Base-by-base conservation (phyloP, 2,329 filamentous ascomycete genomes). In the Beauveria sp. region DNA sequence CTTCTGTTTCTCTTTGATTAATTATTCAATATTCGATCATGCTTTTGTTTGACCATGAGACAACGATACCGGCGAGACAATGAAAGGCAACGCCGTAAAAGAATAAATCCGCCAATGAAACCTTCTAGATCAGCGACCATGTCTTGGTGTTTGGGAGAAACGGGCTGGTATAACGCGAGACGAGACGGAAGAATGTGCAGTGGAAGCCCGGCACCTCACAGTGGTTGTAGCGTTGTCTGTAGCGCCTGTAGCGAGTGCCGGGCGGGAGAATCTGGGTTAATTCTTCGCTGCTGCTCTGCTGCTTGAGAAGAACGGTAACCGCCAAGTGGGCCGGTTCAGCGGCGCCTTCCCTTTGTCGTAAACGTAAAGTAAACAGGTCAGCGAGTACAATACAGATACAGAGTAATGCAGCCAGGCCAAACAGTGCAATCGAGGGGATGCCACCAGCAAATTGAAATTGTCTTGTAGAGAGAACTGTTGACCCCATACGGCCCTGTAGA, bases 301-400 rank as follows among this genome's bases (percentile, higher is more conserved):
- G n/a, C 5, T n/a, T 18, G 18, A 34, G 18, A 4, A 24, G 45
- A n/a, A 48, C 45, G 20, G 55, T 40, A 40, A 50, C 55, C 55
- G 55, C 55, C 55, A 50, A 50, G 55, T 58, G 55, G 55, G 14
- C 55, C 45, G 45, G 40, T 50, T 22, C 45, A 58, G 42, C 43
- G 43, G 42, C 42, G 42, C 42, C 26, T 48, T 57, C 48, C 26
- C 28, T 43, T 56, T 48, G 42, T 56, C 54, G 54, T 56, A 56
- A 56, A 56, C 40, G 42, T 31, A 18, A 38, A 57, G 18, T 34
- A 34, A 34, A 14, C 4, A 34, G 10, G 31, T 34, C 10, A 5
- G 31, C 31, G 10, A 34, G 31, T 34, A 34, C 31, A 34, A 10
- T 5, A 34, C 31, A 34, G 10, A 14, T 34, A 34, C 31, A 34